Evolutionary conservation across 2,329 filamentous ascomycete genomes (phyloP), one percentile per base, ranked within the genome.

Genomic region (Thielaviopsis populi): DNA sequence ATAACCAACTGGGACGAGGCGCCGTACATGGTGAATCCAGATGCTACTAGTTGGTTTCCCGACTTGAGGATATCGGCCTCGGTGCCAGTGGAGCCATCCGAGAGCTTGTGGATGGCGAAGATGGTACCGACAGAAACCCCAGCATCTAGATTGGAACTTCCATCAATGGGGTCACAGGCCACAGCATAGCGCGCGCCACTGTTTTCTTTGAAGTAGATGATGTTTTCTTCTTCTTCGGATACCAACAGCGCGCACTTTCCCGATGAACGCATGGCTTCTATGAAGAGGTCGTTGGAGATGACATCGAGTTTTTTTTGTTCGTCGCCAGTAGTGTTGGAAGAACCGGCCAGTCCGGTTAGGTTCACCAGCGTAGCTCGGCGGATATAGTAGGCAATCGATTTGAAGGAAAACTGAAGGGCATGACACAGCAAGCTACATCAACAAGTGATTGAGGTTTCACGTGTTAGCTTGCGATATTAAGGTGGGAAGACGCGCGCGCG

Each of bases 1-100:
- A 99, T 88, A 71, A 99, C 94, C 56, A 99, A 82, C 78, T 97
- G 92, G 3, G 94, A 86, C 2, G 91, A 96, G 69, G 94, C 94
- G 72, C 94, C 94, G 77, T 99, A 99, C 94, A 99, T 99, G 76
- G 94, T 99, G 82, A 99, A 99, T n/a, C 94, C 94, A 24, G 89
- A 86, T 42, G 94, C 92, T 22, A 97, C 83, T 69, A 97, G 83
- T 76, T 96, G 91, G 1, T 88, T 92, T 64, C 94, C 94, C 0
- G 94, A 88, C 75, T 85, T 86, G 66, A 97, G 82, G 67, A 99
- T 83, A 74, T 97, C 91, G 71, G 95, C 90, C 70, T 88, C 86
- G 66, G 82, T 86, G 68, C 88, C 88, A 66, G 77, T 80, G 15
- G 87, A 85, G 68, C 82, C 85, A 15, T 95, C 89, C 66, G 86